phyloP scores from a whole-genome alignment of 805 yeast species.

The Candida nitratophila region DNA sequence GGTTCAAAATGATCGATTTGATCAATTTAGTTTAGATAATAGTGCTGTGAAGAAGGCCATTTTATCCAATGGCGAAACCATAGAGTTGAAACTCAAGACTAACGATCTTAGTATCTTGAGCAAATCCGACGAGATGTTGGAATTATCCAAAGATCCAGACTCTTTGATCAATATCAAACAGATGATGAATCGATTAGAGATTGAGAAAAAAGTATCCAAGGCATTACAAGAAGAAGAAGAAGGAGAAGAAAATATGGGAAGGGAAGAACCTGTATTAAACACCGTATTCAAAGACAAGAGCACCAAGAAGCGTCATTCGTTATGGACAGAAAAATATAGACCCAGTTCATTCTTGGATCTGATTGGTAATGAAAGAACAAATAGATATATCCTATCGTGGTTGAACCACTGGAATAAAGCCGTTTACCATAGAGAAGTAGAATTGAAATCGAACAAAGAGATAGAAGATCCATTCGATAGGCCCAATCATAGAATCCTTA shows the following conservation, averaged over 20 bases:
- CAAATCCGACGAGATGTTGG: neutral
- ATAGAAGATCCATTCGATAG: conserved; percentile 45
- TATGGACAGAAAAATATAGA: conserved; percentile 63
- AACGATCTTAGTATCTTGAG: neutral
- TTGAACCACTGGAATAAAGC: conserved; percentile 57
- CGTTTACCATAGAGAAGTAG: conserved; percentile 37
- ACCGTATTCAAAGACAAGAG: conserved; percentile 1
- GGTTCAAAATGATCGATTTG: neutral
- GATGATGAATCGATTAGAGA: conserved; percentile 7
- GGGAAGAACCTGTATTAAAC: conserved; percentile 2
- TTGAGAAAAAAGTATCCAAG: conserved; percentile 12
- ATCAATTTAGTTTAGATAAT: neutral
- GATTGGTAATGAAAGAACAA: conserved; percentile 61
- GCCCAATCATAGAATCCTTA: conserved; percentile 55
- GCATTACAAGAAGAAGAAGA: conserved; percentile 3
- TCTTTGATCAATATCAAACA: neutral
- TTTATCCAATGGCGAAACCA: neutral
- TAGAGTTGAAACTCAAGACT: neutral
- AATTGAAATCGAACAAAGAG: conserved; percentile 1
- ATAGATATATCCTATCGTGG: conserved; percentile 57
- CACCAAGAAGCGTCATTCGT: conserved; percentile 1
- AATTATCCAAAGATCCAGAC: neutral
- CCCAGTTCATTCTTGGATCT: conserved; percentile 59
- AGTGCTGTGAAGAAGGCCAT: neutral
- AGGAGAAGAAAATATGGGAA: conserved; percentile 4